phyloP scores from a whole-genome alignment of 257 asterid species.

The Rehmannia glutinosa region DNA sequence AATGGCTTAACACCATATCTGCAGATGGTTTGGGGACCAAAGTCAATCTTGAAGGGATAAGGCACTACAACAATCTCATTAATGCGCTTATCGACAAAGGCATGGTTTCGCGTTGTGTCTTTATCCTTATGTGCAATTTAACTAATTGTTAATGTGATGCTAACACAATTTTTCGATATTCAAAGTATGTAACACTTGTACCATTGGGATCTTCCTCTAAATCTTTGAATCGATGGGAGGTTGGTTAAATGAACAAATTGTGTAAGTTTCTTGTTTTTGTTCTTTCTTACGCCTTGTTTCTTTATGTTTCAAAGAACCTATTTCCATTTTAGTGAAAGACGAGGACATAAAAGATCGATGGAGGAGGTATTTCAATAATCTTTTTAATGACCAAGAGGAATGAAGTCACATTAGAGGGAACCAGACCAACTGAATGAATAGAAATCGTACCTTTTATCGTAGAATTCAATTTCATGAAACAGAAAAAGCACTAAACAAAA shows the following conservation, averaged over 20 bases:
- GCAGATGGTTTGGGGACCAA: constrained; percentile 52
- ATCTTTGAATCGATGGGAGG: constrained; percentile 46
- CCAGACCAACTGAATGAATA: no score
- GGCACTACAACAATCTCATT: constrained; percentile 42
- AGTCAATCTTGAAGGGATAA: constrained; percentile 42
- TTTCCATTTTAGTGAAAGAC: no score
- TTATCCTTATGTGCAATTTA: background rate
- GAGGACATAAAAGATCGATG: no score
- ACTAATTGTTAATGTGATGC: constrained; percentile 12
- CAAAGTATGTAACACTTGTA: constrained; percentile 47
- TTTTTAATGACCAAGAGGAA: no score
- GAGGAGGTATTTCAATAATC: no score
- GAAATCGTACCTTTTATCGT: no score
- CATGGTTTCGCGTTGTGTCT: constrained; percentile 7
- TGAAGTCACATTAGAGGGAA: no score
- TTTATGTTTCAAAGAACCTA: no score
- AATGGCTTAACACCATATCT: constrained; percentile 13
- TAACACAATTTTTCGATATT: constrained; percentile 37
- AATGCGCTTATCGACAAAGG: constrained; percentile 46
- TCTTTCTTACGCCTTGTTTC: no score
- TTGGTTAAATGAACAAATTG: constrained; percentile 38
- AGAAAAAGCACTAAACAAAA: no score
- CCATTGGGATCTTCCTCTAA: constrained; percentile 62
- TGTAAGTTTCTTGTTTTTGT: constrained; percentile 25
- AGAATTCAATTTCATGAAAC: no score